phyloP scores from a whole-genome alignment of 1,139 yeast genomes.

The Saccharomyces pastorianus region DNA sequence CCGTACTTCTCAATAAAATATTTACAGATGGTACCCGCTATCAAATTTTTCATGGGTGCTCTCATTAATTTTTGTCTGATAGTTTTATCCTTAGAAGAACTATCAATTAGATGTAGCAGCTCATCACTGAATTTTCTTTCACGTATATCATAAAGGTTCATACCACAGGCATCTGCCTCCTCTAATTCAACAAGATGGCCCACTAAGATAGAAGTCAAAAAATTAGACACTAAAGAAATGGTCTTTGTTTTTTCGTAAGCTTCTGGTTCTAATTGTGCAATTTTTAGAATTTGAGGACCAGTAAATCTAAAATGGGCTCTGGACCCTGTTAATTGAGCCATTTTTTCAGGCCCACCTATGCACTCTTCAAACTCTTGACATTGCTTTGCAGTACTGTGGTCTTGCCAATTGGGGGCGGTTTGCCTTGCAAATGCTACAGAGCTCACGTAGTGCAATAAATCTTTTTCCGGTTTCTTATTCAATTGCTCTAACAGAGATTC shows the following conservation, averaged over 20 bases:
- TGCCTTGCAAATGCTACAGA: slow-evolving; percentile 50
- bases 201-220: slow-evolving; percentile 60
- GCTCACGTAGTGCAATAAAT: slow-evolving; percentile 41
- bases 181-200: slow-evolving; percentile 63
- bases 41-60: slow-evolving; percentile 19
- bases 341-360: slow-evolving; percentile 47
- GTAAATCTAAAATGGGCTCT: slow-evolving; percentile 86
- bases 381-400: slow-evolving; percentile 74
- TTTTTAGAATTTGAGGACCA: slow-evolving; percentile 78
- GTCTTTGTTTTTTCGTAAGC: slow-evolving; percentile 49
- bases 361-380: slow-evolving; percentile 52
- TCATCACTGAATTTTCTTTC: slow-evolving; percentile 46
- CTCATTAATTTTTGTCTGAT: slow-evolving; percentile 20
- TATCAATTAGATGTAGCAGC: slow-evolving; percentile 36
- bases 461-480: slow-evolving; percentile 15
- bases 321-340: slow-evolving; percentile 73
- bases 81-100: slow-evolving; percentile 12
- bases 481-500: slow-evolving; percentile 34
- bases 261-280: slow-evolving; percentile 49
- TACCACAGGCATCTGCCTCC: slow-evolving; percentile 85
- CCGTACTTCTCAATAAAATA: slow-evolving; percentile 65
- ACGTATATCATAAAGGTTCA: slow-evolving; percentile 70
- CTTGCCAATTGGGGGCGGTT: slow-evolving; percentile 90
- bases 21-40: slow-evolving; percentile 44
- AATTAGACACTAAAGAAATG: slow-evolving; percentile 72